Base-by-base conservation (phyloP, 192 early-diverging fungal genomes). In the Haplosporangium gracile region DNA sequence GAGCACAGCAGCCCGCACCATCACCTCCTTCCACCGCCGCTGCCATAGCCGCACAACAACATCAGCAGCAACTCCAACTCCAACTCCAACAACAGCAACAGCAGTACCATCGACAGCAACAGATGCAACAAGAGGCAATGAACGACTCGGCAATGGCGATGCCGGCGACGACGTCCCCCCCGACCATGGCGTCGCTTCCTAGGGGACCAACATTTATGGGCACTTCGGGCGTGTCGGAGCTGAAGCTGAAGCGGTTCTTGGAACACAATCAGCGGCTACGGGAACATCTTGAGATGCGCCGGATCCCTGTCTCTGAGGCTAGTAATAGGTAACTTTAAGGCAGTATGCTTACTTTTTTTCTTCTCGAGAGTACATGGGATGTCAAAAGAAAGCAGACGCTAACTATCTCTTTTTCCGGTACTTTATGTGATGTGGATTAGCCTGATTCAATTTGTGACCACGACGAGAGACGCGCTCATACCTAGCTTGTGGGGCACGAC, bases 271-370 rank as follows among this genome's bases (percentile, higher is more conserved):
- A 91, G 75, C 90, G 93, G 39, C 82, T 96, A 70, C 90, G 91
- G 81, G 95, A 96, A 78, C 95, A 94, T 84, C 92, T 95, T 57
- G 95, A 96, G 70, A 91, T 96, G 81, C 93, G 89, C 29, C 93
- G 95, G 51, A 93, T 95, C 26, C 90, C 94, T 65, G 93, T 95
- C 70, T 96, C 95, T 51, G 94, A 95, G 75, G 95, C 95, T 34
- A 82, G 87, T 75, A 71, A 76, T 53, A 88, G 88, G 90, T 91
- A 91, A 85, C 69, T 53, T 18, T 24, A n/a, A 42, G 16, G 18
- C 11, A 8, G 18, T 13, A 32, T 38, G 1, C 36, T 36, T 36
- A 36, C 36, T 36, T 36, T 36, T 36, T 36, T 36, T 36, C 36
- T 36, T 36, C 36, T 36, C 36, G 36, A 36, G 36, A 36, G 36